These are phyloP conservation scores for Paraphoma chrysanthemicola DNA, from an alignment of 2,329 filamentous ascomycete species.

Conservation along the genomic window DNA sequence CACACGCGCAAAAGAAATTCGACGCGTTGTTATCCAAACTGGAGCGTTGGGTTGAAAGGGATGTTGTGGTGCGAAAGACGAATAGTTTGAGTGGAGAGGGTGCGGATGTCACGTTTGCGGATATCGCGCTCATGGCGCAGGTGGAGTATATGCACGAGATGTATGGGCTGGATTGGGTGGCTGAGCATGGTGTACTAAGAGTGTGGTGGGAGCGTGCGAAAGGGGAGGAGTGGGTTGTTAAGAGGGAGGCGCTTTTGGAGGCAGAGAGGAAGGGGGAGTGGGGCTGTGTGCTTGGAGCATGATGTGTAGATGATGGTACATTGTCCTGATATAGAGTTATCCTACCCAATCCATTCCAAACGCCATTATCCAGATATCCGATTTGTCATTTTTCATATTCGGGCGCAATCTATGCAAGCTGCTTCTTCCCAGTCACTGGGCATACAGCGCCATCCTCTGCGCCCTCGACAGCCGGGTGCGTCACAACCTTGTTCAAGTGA, in stretches of 20 bases:
- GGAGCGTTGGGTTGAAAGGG: slow-evolving; percentile 17
- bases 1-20: slow-evolving; percentile 5
- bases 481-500: slow-evolving; percentile 51
- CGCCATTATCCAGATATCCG: not conserved
- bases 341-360: not conserved
- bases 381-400: not conserved
- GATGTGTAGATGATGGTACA: not conserved
- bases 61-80: slow-evolving; percentile 8
- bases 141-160: slow-evolving; percentile 17
- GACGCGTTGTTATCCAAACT: slow-evolving; percentile 7
- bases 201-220: slow-evolving; percentile 15
- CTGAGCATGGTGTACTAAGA: slow-evolving; percentile 18
- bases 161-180: slow-evolving; percentile 19
- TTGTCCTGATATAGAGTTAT: not conserved
- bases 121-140: slow-evolving; percentile 17
- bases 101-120: slow-evolving; percentile 14
- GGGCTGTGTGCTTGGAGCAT: slow-evolving; percentile 7
- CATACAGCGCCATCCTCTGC: slow-evolving; percentile 49
- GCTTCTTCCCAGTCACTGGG: slow-evolving; percentile 50
- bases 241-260: slow-evolving; percentile 6
- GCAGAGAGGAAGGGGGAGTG: slow-evolving; percentile 16
- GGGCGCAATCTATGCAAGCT: slow-evolving; percentile 13
- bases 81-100: slow-evolving; percentile 18
- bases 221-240: slow-evolving; percentile 14
- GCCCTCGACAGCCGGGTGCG: slow-evolving; percentile 49